Evolutionary conservation across 192 early-diverging fungal genomes (phyloP), one percentile per base, ranked within the genome.

Genomic region (Umbelopsis sp.): DNA sequence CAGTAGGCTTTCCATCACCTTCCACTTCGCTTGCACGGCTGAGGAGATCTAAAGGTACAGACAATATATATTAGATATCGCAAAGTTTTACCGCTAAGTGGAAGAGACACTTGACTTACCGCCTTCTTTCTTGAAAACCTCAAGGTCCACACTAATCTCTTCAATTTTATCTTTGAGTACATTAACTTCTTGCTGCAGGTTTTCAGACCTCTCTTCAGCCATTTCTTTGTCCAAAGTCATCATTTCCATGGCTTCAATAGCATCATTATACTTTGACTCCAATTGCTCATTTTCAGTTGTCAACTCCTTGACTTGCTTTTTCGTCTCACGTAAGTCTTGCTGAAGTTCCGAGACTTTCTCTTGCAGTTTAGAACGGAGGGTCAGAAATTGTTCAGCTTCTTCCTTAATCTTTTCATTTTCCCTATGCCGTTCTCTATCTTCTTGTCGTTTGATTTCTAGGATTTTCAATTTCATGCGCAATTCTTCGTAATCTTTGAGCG

Each of bases 171-270:
- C 94, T 67, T 92, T 92, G 22, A 95, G 74, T 22, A 84, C 66
- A 38, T 81, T 81, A 0, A 90, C 81, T 72, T 96, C 94, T 29
- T 89, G 90, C 69, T 90, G 85, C 62, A 95, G 66, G 20, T 86
- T 81, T 45, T 97, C 95, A 24, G 89, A 88, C 45, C 84, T 85
- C 73, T 97, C 95, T 70, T 96, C 95, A 0, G 94, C 95, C 85
- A 96, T 88, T 78, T 98, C 95, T 75, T 92, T 92, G 83, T 98
- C 96, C 16, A 98, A 73, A 5, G 93, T 83, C 66, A 92, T 87
- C 81, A 95, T 90, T 78, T 98, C 96, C 80, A 96, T 84, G 17
- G 82, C 81, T 25, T 96, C 96, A 24, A 87, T 69, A 20, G 90
- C 81, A 36, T 97, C 95, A 43, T 84, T 82, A 65, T 92, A 85